A percentile compares a stretch with the other conserved stretches of the same genome.
These are phyloP conservation scores for Phytophthora litchii DNA, from an alignment of 352 stramenopile species.

Conservation along the genomic window DNA sequence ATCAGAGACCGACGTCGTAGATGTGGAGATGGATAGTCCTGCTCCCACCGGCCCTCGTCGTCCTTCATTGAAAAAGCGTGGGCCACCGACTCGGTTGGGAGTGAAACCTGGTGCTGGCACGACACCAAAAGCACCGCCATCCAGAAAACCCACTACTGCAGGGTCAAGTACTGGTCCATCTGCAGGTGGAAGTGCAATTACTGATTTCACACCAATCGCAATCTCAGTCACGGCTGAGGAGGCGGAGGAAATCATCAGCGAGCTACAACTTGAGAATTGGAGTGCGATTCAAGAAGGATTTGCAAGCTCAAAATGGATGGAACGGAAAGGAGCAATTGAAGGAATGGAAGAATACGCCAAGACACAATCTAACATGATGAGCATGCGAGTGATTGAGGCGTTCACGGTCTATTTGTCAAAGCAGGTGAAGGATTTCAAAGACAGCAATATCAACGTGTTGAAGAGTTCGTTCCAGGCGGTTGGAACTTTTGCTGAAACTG, in stretches of 20 bases:
- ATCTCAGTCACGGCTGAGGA: slow-evolving; percentile 73
- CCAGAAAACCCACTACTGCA: slow-evolving; percentile 35
- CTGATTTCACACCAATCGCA: slow-evolving; percentile 69
- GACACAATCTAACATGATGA: slow-evolving; percentile 59
- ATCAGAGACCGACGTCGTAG: slow-evolving; percentile 18
- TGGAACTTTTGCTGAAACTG: slow-evolving; percentile 67
- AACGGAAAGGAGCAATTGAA: slow-evolving; percentile 82
- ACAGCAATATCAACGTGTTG: slow-evolving; percentile 90
- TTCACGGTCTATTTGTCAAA: slow-evolving; percentile 75
- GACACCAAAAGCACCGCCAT: slow-evolving; percentile 28
- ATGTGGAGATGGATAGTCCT: slow-evolving; percentile 42
- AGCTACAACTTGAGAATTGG: slow-evolving; percentile 73
- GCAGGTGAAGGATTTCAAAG: slow-evolving; percentile 88
- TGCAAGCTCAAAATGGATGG: slow-evolving; percentile 80
- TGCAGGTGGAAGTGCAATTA: slow-evolving; percentile 28
- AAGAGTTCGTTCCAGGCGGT: slow-evolving; percentile 87
- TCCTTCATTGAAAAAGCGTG: slow-evolving; percentile 53
- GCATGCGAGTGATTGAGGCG: slow-evolving; percentile 68
- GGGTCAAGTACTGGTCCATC: slow-evolving; percentile 12
- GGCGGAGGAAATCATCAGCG: slow-evolving; percentile 58
- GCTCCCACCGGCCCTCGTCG: slow-evolving; percentile 14
- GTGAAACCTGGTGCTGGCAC: slow-evolving; percentile 43
- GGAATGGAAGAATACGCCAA: slow-evolving; percentile 63
- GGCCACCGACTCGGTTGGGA: slow-evolving; percentile 54
- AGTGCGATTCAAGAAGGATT: slow-evolving; percentile 59